Conservation (phyloP, 768 basidiomycete genomes). For the Infundibulicybe gibba region DNA sequence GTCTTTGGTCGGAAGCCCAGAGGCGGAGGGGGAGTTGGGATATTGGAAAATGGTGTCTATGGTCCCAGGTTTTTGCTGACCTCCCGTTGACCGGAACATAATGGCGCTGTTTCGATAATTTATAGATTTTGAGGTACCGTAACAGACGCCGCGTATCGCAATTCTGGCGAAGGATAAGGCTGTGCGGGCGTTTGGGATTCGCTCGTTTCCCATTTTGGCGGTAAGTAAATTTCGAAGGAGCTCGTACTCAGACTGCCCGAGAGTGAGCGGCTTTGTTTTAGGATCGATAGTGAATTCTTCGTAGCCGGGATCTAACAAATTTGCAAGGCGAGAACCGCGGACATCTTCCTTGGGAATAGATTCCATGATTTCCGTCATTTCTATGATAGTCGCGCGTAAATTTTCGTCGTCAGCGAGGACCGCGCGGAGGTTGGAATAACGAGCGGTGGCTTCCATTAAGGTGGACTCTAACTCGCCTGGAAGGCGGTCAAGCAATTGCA, state of each 20-base stretch:
- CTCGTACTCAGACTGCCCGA: background rate
- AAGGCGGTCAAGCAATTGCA: slow-evolving; percentile 12
- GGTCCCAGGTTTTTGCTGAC: background rate
- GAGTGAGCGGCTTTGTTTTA: background rate
- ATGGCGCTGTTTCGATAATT: slow-evolving; percentile 7
- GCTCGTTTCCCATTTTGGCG: background rate
- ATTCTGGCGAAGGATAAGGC: slow-evolving; percentile 4
- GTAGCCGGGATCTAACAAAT: slow-evolving; percentile 3
- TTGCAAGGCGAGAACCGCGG: slow-evolving; percentile 6
- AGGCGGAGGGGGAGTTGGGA: background rate
- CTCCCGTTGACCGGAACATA: slow-evolving; percentile 2
- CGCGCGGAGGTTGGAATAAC: slow-evolving; percentile 8
- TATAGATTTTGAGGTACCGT: slow-evolving; percentile 5
- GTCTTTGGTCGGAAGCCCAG: background rate
- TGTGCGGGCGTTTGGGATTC: background rate
- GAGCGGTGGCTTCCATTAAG: slow-evolving; percentile 6
- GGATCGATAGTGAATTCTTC: background rate
- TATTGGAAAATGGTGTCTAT: slow-evolving; percentile 6
- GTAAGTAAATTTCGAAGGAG: background rate
- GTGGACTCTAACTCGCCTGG: slow-evolving; percentile 14
- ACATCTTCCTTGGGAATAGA: slow-evolving; percentile 10
- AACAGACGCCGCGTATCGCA: slow-evolving; percentile 5
- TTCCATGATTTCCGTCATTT: slow-evolving; percentile 7
- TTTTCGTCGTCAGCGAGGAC: slow-evolving; percentile 8
- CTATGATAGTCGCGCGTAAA: background rate